Evolutionary conservation across 352 stramenopile genomes (phyloP), one percentile per base, ranked within the genome.

Genomic region (Globisporangium megalacanthum): DNA sequence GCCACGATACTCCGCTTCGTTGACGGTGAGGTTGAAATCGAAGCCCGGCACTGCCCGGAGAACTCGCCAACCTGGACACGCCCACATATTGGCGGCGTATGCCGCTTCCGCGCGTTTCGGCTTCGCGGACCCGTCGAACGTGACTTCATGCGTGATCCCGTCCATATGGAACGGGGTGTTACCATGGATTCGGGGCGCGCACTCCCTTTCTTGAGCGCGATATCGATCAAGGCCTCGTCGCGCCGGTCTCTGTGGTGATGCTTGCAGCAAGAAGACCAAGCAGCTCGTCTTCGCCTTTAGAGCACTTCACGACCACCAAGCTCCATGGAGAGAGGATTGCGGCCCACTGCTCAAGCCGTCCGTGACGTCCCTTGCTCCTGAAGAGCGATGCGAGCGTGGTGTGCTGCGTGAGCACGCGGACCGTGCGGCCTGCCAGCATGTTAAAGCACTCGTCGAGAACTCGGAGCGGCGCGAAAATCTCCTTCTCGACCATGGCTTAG

Each of bases 91-190:
- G 4, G 57, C 57, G 2, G 39, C 60, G 37, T 33, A 68, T 0
- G 52, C 42, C 0, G 61, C 54, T 39, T 48, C 36, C 0, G 41
- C 41, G 0, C 58, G 20, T 7, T 66, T 63, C 25, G 57, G 33
- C 2, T 41, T 37, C 11, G 59, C 54, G 0, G 61, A 72, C 44
- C 57, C 65, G 20, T 68, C 54, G 25, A 72, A 72, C 11, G 56
- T 63, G 0, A 64, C 48, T 0, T 64, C 57, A 0, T 49, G 19
- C 14, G 9, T 36, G 50, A 41, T 42, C 35, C 48, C 35, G 45
- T 17, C 31, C 35, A 35, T 6, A 15, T 6, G 6, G 35, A 55
- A 29, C 29, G 29, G 4, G 8, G 37, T 3, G 37, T 13, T 13
- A 42, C 37, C 11, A 17, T 13, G 11, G 37, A 11, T 11, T 17